phyloP scores from a whole-genome alignment of 768 basidiomycete genomes.

The Mrakia hoshinonis region DNA sequence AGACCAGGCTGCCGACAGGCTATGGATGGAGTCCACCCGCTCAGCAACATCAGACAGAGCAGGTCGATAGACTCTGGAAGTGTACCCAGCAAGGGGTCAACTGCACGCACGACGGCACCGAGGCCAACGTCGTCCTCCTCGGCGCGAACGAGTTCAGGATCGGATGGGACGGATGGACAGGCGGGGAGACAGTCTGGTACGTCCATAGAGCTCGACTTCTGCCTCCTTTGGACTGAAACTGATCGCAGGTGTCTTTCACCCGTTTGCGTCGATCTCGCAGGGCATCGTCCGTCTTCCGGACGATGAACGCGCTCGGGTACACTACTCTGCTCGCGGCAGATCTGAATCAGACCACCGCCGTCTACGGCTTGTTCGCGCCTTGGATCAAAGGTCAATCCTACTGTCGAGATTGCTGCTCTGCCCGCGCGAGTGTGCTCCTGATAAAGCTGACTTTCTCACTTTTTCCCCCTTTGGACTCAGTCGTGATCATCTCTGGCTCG shows the following conservation, averaged over 20 bases:
- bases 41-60: neutral
- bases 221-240: neutral
- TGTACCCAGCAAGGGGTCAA: neutral
- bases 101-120: neutral
- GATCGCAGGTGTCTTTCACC: neutral
- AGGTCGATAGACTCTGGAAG: neutral
- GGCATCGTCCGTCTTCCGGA: slow-evolving; percentile 1
- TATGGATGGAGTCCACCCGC: neutral
- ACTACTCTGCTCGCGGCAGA: neutral
- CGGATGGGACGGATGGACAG: neutral
- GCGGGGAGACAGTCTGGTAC: slow-evolving; percentile 1
- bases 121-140: neutral
- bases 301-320: neutral
- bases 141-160: slow-evolving; percentile 3
- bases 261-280: neutral
- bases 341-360: neutral
- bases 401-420: neutral
- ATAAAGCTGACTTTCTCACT: neutral
- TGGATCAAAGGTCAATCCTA: slow-evolving; percentile 7
- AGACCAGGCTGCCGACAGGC: neutral
- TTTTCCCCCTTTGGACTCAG: neutral
- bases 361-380: neutral
- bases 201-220: neutral
- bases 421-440: too few species aligned
- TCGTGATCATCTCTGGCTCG: neutral